phyloP scores from a whole-genome alignment of 129 eudicot species.

The Artemisia tridentata region DNA sequence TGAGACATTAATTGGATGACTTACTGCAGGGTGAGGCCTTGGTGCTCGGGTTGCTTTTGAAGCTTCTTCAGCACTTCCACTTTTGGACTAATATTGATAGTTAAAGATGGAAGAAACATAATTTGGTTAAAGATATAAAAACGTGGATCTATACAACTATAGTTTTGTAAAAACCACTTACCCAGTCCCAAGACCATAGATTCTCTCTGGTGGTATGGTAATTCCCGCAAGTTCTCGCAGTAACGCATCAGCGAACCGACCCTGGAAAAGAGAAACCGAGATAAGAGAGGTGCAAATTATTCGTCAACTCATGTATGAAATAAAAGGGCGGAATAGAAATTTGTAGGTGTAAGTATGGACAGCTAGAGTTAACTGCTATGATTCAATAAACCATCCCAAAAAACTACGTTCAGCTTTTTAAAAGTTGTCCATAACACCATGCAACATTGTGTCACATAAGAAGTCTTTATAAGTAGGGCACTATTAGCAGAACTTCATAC shows the following conservation, averaged over 20 bases:
- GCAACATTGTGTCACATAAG: too few relatives aligned
- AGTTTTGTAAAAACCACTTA: slow-evolving; percentile 27
- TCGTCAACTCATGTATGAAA: background rate
- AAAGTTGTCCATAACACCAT: background rate
- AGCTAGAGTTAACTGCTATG: background rate
- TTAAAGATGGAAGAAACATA: background rate
- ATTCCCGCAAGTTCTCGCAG: slow-evolving; percentile 91
- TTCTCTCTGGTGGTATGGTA: slow-evolving; percentile 82
- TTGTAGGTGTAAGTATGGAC: background rate
- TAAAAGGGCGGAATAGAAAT: background rate
- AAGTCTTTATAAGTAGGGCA: too few relatives aligned
- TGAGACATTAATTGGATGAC: slow-evolving; percentile 13
- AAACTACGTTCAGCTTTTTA: background rate
- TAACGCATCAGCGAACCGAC: slow-evolving; percentile 88
- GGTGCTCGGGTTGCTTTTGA: slow-evolving; percentile 85
- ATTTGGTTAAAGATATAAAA: slow-evolving; percentile 18
- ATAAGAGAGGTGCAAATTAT: background rate
- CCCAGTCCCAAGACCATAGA: slow-evolving; percentile 92
- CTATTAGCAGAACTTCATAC: too few relatives aligned
- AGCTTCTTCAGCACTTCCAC: slow-evolving; percentile 92
- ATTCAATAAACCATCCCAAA: background rate
- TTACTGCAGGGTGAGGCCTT: slow-evolving; percentile 88
- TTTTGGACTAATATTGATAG: slow-evolving; percentile 59
- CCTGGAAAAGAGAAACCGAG: slow-evolving; percentile 32
- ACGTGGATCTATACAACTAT: background rate